Conservation (phyloP, 2,329 filamentous ascomycete species). For the Aspergillus vadensis region DNA sequence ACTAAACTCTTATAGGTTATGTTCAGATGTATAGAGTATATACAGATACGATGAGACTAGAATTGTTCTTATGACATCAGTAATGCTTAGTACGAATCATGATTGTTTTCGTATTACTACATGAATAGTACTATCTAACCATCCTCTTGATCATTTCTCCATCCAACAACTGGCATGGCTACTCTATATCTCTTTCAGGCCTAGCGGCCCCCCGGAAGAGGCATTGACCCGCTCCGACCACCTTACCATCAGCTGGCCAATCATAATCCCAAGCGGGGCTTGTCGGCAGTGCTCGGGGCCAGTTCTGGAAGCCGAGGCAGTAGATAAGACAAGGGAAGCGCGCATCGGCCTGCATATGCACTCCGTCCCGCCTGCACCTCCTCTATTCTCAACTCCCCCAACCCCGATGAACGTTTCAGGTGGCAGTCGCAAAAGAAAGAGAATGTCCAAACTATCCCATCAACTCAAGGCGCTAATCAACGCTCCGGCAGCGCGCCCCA, state of each 20-base stretch:
- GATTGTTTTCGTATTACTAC: too few relatives aligned
- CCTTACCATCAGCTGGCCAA: not conserved
- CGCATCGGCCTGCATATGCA: not conserved
- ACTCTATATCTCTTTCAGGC: too few relatives aligned
- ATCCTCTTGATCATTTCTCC: too few relatives aligned
- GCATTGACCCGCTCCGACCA: not conserved
- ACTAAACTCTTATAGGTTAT: too few relatives aligned
- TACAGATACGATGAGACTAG: too few relatives aligned
- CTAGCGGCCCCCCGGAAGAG: too few relatives aligned
- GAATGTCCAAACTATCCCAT: slow-evolving; percentile 72
- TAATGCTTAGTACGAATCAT: too few relatives aligned
- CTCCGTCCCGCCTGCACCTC: not conserved
- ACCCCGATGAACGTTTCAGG: not conserved
- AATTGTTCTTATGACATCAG: too few relatives aligned
- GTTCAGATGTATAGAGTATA: too few relatives aligned
- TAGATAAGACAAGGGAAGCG: not conserved
- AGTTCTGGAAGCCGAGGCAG: not conserved
- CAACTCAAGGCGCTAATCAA: slow-evolving; percentile 74
- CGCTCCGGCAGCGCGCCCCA: slow-evolving; percentile 66
- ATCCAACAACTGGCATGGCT: too few relatives aligned
- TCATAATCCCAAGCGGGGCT: not conserved
- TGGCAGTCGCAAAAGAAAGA: not conserved
- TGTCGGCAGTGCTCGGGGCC: not conserved
- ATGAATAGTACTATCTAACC: too few relatives aligned
- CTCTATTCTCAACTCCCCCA: not conserved